Conservation (phyloP, 2,329 filamentous ascomycete genomes). For the Coniosporium tulheliwenetii region DNA sequence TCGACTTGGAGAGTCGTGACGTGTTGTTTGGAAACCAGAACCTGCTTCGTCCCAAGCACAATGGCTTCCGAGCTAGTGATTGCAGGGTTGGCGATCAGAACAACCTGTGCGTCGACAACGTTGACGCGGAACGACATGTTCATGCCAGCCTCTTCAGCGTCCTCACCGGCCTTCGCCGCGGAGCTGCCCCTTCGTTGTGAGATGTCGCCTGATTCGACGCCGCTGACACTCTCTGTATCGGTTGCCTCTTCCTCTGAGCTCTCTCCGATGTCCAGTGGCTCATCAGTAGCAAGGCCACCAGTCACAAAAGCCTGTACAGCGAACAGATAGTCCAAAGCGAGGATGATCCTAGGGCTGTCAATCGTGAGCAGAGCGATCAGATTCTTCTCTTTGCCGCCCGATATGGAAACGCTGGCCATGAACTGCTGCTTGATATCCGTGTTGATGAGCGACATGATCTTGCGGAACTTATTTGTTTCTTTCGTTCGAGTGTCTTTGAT, state of each 20-base stretch:
- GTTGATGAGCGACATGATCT: conserved; percentile 96
- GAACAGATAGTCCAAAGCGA: conserved; percentile 91
- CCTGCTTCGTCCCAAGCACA: conserved; percentile 84
- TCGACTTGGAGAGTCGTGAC: conserved; percentile 86
- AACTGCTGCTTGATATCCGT: conserved; percentile 87
- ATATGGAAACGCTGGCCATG: conserved; percentile 93
- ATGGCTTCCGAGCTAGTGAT: conserved; percentile 88
- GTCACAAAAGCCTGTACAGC: conserved; percentile 73
- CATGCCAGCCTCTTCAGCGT: conserved; percentile 37
- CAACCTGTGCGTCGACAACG: conserved; percentile 89
- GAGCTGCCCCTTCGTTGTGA: conserved; percentile 15
- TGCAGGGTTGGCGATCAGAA: conserved; percentile 87
- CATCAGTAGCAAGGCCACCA: conserved; percentile 43
- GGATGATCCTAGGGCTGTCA: conserved; percentile 86
- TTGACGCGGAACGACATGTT: conserved; percentile 80
- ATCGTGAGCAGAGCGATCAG: conserved; percentile 85
- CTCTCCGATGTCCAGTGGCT: conserved; percentile 47
- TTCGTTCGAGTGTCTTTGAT: conserved; percentile 81
- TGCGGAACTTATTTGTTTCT: conserved; percentile 89
- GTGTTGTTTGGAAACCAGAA: conserved; percentile 85
- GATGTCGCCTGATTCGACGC: conserved; percentile 14
- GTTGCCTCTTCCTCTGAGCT: conserved; percentile 34
- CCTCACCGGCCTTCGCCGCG: conserved; percentile 13
- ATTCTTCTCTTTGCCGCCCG: conserved; percentile 64
- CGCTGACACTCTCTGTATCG: conserved; percentile 27